Conservation (phyloP, 2,329 filamentous ascomycete genomes). For the Penicillium sp. region DNA sequence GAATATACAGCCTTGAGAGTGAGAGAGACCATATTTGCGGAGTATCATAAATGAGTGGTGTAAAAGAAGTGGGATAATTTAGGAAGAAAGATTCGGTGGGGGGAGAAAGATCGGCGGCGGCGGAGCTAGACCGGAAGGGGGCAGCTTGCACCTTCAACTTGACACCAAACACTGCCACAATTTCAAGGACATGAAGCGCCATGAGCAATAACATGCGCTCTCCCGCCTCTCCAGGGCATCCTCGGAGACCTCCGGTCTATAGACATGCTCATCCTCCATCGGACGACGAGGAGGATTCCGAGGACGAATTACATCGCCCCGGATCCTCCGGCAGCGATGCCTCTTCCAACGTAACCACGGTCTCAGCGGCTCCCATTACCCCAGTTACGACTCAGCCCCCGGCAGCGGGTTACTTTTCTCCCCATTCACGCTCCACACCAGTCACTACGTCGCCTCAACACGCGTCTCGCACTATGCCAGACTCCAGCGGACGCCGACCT, state of each 20-base stretch:
- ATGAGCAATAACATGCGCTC: conserved; percentile 20
- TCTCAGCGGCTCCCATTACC: conserved; percentile 42
- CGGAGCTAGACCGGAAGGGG: conserved; percentile 14
- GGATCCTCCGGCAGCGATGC: conserved; percentile 48
- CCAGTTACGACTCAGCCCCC: conserved; percentile 30
- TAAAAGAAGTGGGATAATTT: neutral
- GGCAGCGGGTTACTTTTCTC: conserved; percentile 22
- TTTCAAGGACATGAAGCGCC: neutral
- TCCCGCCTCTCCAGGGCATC: conserved; percentile 17
- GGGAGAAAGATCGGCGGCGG: conserved; percentile 8
- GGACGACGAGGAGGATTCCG: conserved; percentile 24
- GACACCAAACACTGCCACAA: neutral
- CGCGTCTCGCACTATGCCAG: conserved; percentile 38
- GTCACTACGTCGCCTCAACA: conserved; percentile 29
- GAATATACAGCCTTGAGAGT: conserved; percentile 28
- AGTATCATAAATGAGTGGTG: neutral
- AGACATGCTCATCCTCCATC: conserved; percentile 15
- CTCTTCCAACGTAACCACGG: conserved; percentile 47
- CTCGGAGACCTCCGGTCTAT: conserved; percentile 19
- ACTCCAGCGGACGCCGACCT: conserved; percentile 34
- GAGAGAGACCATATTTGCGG: conserved; percentile 6
- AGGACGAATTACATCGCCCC: conserved; percentile 37
- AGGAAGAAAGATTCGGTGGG: neutral
- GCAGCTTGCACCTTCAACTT: conserved; percentile 8
- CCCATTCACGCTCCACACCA: conserved; percentile 30